Conservation (phyloP, 1,284 basidiomycete genomes). For the Rhodotorula sp. region DNA sequence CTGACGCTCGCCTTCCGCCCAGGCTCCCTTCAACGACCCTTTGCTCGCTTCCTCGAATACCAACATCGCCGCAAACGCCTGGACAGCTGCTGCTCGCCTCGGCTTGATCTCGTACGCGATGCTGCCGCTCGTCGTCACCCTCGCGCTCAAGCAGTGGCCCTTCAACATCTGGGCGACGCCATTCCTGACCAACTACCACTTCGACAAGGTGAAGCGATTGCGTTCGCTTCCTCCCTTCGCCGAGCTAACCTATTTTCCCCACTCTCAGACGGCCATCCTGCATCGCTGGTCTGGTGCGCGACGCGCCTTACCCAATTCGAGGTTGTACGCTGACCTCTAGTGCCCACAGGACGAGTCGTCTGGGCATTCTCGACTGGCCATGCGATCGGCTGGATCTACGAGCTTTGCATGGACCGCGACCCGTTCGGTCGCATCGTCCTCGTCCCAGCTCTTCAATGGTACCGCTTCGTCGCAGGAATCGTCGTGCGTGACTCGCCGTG, state of each 20-base stretch:
- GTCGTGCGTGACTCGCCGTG: conserved; percentile 56
- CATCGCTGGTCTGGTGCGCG: conserved; percentile 36
- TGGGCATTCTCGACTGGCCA: conserved; percentile 70
- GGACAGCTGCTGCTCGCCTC: conserved; percentile 70
- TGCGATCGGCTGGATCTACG: conserved; percentile 71
- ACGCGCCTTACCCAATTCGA: too few species aligned
- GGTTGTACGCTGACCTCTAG: not conserved
- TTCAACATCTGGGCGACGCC: conserved; percentile 75
- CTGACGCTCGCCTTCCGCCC: not conserved
- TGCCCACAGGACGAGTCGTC: conserved; percentile 70
- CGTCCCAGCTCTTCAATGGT: conserved; percentile 64
- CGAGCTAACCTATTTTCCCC: too few species aligned
- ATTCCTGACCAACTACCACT: conserved; percentile 65
- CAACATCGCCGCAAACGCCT: conserved; percentile 69
- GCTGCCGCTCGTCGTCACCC: conserved; percentile 70
- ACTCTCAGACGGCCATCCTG: conserved; percentile 34
- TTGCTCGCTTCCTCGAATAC: conserved; percentile 54
- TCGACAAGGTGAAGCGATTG: conserved; percentile 73
- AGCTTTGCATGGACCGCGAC: conserved; percentile 64
- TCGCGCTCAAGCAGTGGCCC: conserved; percentile 77
- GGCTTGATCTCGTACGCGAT: conserved; percentile 77
- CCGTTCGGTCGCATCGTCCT: conserved; percentile 60
- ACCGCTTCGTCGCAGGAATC: conserved; percentile 71
- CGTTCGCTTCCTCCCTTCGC: not conserved
- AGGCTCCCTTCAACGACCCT: conserved; percentile 42